Base-by-base conservation (phyloP, 805 yeast species). In the Myxozyma udenii region DNA sequence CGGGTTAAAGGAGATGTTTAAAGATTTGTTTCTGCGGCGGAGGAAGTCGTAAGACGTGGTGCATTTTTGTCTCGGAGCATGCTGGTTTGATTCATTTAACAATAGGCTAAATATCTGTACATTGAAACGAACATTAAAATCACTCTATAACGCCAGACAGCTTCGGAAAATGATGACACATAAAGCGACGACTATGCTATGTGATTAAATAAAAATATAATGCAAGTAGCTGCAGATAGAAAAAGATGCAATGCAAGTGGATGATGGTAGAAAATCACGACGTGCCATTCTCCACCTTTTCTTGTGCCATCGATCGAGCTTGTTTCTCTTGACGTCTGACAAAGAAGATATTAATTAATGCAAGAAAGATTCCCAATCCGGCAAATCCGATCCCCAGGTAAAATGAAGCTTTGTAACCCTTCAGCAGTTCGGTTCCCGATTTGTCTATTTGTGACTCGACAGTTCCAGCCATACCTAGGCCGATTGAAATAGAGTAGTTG, bases 401-500 rank as follows among this genome's bases (percentile, higher is more conserved):
- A 44, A 74, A 64, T 0, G 85, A 85, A 18, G 76, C 75, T 45
- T 87, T 66, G 61, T 81, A 79, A 16, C 83, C 78, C 28, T 71
- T 55, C 45, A 79, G 53, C 4, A 54, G 44, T 21, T 65, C 59
- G 4, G 59, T 57, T 2, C 69, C 68, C 12, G 61, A 47, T 14
- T 61, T 55, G n/a, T 65, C 58, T 0, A 73, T 61, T 48, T 76
- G 69, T 19, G 67, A 68, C 58, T 84, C 85, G 2, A 82, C 84
- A 2, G 84, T 79, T n/a, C 82, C 81, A 2, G 86, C 84, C 39
- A 85, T 70, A 7, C 89, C 91, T 28, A 85, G 69, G 33, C 83
- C 80, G n/a, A 85, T 64, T 0, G 89, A 80, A 63, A 79, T 83
- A 0, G 89, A 80, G 64, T 85, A 85, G 65, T 83, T 85, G 11